A percentile compares a stretch with the other conserved stretches of the same genome.
Evolutionary conservation across 2,329 filamentous ascomycete species (phyloP).

Genomic region (Delphinella strobiligena): DNA sequence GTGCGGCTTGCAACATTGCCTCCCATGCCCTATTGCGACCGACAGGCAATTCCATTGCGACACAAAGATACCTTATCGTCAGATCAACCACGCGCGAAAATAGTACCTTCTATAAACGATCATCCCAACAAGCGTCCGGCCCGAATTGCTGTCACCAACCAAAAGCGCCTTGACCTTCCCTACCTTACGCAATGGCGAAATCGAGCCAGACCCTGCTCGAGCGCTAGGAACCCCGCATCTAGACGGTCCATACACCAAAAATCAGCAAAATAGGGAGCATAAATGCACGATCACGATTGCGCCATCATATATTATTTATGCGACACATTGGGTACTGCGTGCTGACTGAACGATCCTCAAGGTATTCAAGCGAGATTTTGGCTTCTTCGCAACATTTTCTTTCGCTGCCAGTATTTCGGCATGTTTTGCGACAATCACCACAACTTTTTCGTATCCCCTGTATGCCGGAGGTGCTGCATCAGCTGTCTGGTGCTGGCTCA

Average conservation of each 20-base stretch:
- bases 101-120: no score
- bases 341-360: background rate
- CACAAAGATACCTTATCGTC: no score
- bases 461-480: slow-evolving; percentile 41
- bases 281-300: background rate
- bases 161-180: no score
- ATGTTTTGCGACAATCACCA: slow-evolving; percentile 43
- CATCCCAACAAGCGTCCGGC: no score
- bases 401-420: slow-evolving; percentile 46
- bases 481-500: slow-evolving; percentile 47
- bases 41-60: no score
- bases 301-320: no score
- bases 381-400: slow-evolving; percentile 46
- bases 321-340: no score
- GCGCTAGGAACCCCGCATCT: background rate
- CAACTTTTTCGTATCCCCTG: slow-evolving; percentile 43
- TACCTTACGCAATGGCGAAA: no score
- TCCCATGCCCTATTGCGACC: no score
- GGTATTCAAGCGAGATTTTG: slow-evolving; percentile 45
- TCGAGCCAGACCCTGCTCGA: background rate
- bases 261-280: slow-evolving; percentile 1
- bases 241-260: background rate
- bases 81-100: no score
- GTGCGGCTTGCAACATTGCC: background rate
- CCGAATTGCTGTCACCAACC: background rate